phyloP scores from a whole-genome alignment of 805 yeast species.

The Hanseniaspora guilliermondii region DNA sequence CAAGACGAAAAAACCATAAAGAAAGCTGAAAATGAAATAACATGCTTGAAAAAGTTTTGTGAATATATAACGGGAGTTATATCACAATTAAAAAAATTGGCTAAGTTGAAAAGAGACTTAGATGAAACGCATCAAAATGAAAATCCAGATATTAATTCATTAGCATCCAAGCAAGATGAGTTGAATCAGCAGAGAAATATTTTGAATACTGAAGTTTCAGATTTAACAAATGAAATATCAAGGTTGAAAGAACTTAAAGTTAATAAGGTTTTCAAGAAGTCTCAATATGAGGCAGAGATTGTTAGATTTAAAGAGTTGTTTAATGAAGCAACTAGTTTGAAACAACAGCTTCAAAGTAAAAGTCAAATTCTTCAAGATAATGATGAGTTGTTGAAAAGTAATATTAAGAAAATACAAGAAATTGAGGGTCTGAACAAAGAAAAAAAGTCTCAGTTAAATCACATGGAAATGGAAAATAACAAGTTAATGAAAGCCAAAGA shows the following conservation, averaged over 20 bases:
- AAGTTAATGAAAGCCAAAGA: neutral
- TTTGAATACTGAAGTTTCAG: neutral
- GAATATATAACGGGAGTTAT: constrained; percentile 24
- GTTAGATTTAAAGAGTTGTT: neutral
- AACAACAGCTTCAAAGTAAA: neutral
- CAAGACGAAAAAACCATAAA: neutral
- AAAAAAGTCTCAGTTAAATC: neutral
- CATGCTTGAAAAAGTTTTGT: constrained; percentile 27
- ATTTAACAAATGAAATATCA: neutral
- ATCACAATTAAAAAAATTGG: neutral
- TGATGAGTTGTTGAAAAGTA: neutral
- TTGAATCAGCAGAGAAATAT: neutral
- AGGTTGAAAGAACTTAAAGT: neutral
- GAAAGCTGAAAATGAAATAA: neutral
- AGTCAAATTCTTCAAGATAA: neutral
- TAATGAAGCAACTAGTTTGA: neutral
- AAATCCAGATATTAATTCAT: neutral
- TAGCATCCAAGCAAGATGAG: neutral
- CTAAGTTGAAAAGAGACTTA: neutral
- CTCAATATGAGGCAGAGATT: neutral
- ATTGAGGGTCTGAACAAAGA: neutral
- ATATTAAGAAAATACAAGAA: neutral
- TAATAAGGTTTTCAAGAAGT: neutral
- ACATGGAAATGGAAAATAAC: neutral
- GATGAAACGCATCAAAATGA: neutral